Evolutionary conservation across 208 protist species (phyloP), one percentile per base, ranked within the genome.

Genomic region (Novymonas esmeraldas): DNA sequence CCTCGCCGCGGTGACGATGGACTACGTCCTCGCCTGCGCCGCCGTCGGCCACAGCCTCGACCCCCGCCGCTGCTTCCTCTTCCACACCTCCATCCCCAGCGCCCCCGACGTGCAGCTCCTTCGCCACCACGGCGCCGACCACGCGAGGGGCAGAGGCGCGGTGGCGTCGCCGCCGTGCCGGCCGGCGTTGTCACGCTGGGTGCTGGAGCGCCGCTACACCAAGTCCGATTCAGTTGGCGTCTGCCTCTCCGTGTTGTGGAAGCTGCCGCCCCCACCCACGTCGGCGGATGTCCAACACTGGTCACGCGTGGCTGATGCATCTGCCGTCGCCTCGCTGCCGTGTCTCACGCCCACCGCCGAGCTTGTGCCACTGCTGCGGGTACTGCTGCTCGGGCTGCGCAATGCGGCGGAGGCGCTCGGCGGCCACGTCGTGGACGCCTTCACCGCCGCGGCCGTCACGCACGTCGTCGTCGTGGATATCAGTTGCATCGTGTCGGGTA

Each of bases 391-490:
- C 39, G 82, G 63, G n/a, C 60, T 95, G 2, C 64, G 68, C 29
- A 70, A 81, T 33, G 76, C 80, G 10, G 79, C 88, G 4, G 64
- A 63, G 34, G 68, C 84, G 29, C 78, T 95, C 18, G 82, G 81
- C n/a, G 90, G 87, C 28, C 78, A 77, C 34, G 45, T 82, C 0
- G 56, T 45, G 2, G 83, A 92, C 6, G 42, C 48, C 13, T 83
- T 84, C 41, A 48, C 81, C 1, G 28, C 64, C 3, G 63, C 81
- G 6, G 75, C 78, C 4, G 81, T 90, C 20, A 95, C 90, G 26
- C 90, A 95, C 63, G 79, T 92, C 28, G 62, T 95, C 13, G 54
- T 87, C 24, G 79, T 95, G 6, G 85, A 93, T 52, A 60, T 92
- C 6, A 78, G 38, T 1, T 36, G 70, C 24, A 70, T 95, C 4